Conservation (phyloP, 176 grass and related monocot species). For the Carex myosuroides region DNA sequence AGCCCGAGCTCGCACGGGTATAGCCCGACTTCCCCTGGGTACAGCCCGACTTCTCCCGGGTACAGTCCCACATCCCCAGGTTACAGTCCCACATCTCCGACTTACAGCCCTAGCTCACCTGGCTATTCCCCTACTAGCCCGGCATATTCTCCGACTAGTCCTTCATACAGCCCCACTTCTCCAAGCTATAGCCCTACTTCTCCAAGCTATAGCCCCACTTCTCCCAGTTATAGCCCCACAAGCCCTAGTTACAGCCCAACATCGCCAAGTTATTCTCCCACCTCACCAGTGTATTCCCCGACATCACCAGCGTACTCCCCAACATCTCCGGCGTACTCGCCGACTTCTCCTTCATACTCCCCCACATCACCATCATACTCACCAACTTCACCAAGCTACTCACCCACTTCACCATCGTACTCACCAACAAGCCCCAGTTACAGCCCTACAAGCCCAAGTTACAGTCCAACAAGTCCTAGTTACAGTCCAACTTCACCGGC, state of each 20-base stretch:
- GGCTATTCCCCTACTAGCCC: conserved; percentile 83
- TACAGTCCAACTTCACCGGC: conserved; percentile 19
- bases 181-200: conserved; percentile 82
- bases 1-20: conserved; percentile 72
- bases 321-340: conserved; percentile 6
- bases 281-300: neutral
- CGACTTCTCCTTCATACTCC: conserved; percentile 1
- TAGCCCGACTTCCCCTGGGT: conserved; percentile 54
- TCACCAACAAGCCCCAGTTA: conserved; percentile 38
- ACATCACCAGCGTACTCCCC: conserved; percentile 10
- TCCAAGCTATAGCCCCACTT: conserved; percentile 84
- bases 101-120: conserved; percentile 57
- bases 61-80: conserved; percentile 62
- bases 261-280: conserved; percentile 63
- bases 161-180: conserved; percentile 71
- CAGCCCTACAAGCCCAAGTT: conserved; percentile 10
- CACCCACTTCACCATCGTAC: conserved; percentile 21
- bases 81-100: conserved; percentile 51
- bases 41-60: conserved; percentile 60
- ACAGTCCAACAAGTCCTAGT: conserved; percentile 14
- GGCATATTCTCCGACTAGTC: conserved; percentile 79
- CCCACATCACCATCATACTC: conserved; percentile 18
- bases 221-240: conserved; percentile 58
- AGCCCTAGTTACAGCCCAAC: conserved; percentile 29
- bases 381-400: conserved; percentile 11